Base-by-base conservation (phyloP, 257 asterid species). In the Lantana camara region DNA sequence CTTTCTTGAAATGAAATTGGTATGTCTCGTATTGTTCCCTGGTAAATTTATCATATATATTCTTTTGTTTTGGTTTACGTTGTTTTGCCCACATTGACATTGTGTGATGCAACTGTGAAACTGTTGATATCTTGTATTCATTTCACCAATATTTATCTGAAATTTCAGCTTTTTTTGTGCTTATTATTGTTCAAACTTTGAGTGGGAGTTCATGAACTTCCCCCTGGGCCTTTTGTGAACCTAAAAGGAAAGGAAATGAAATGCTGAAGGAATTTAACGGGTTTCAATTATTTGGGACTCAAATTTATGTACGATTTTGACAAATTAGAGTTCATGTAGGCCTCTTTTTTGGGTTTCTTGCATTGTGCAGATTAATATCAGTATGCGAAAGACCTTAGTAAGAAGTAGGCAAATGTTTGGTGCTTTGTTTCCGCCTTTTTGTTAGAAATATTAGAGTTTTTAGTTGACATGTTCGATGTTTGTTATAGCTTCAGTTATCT, bases 331-430 rank as follows among this genome's bases (percentile, higher is more conserved):
- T 32, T 12, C 32, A 2, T 9, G 17, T 20, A 37, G 21, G 45
- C 49, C 20, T 35, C 17, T 23, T 35, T 62, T 34, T 56, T 50
- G 27, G 57, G 57, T 40, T 73, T 67, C 66, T 70, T 72, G 63
- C 77, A 57, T 47, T 58, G 48, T 76, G 64, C 58, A 50, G 63
- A 38, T 57, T 62, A 65, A 57, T 68, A 64, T 64, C 57, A 21
- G 58, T 42, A 60, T 71, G 74, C 73, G 70, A 61, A 69, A 21
- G 50, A 77, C 78, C 54, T 47, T 52, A 7, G 11, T 51, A 60
- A 30, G 63, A 57, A 69, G 61, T 66, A 60, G 78, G 80, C 57
- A 66, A 48, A 64, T 14, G 69, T 70, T 79, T 57, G 77, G 73
- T 79, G 50, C 63, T 51, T 77, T 79, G 60, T 16, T 51, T 62